Conservation (phyloP, 768 basidiomycete species). For the Mycena latifolia region DNA sequence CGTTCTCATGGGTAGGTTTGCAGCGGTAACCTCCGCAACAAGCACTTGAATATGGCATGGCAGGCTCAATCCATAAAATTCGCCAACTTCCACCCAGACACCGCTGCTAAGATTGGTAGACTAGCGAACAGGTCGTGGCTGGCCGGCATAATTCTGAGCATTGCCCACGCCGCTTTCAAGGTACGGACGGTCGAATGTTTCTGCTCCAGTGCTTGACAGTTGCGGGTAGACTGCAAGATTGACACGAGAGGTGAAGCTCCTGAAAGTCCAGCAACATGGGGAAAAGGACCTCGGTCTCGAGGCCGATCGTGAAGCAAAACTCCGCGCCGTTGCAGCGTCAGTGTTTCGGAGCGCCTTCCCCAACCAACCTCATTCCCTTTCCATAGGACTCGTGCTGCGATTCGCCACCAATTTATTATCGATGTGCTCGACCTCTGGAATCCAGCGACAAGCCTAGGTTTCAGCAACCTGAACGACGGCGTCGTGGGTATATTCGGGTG, state of each 20-base stretch:
- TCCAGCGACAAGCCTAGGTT: constrained; percentile 85
- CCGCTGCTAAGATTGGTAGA: constrained; percentile 69
- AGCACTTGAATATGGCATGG: background rate
- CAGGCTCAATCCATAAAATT: constrained; percentile 80
- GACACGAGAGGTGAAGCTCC: constrained; percentile 67
- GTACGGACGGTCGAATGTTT: constrained; percentile 47
- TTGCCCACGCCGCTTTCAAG: constrained; percentile 78
- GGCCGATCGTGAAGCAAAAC: constrained; percentile 72
- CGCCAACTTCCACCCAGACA: constrained; percentile 69
- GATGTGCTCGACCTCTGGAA: constrained; percentile 92
- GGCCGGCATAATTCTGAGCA: constrained; percentile 85
- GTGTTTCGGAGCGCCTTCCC: constrained; percentile 39
- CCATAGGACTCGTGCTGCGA: constrained; percentile 69
- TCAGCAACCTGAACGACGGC: constrained; percentile 87
- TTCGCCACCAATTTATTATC: constrained; percentile 84
- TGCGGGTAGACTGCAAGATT: constrained; percentile 67
- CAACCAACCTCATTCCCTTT: constrained; percentile 8
- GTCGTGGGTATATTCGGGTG: constrained; percentile 89
- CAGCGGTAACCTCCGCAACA: background rate
- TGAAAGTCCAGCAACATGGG: constrained; percentile 59
- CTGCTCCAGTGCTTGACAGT: constrained; percentile 1
- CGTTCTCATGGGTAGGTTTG: constrained; percentile 79
- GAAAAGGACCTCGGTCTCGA: constrained; percentile 80
- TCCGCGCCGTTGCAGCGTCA: constrained; percentile 68
- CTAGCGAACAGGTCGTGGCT: constrained; percentile 90